Evolutionary conservation across 2,329 filamentous ascomycete species (phyloP), one percentile per base, ranked within the genome.

Genomic region (Alternaria incomplexa): DNA sequence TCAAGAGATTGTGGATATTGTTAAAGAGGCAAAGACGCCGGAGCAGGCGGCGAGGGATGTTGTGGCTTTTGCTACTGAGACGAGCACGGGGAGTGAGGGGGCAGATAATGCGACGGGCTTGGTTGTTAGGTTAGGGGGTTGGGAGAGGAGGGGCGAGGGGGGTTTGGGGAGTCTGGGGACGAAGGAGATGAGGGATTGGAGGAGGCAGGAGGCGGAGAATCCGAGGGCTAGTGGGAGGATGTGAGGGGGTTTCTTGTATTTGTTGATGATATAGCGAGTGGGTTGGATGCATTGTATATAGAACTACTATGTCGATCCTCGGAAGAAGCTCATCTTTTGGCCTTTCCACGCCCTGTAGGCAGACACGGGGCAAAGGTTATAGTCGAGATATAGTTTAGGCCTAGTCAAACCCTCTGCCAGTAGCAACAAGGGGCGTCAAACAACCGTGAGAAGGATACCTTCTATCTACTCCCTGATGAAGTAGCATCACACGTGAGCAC

Each of bases 1-100:
- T 76, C 95, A 98, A 81, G 96, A 99, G 81, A 93, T 98, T 65
- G 94, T 97, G 28, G 96, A 99, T 77, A 89, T 98, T 30, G 86
- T 98, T 73, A 98, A 98, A 80, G 96, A 99, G 81, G 92, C 93
- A 6, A 90, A 86, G 75, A 98, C 95, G 0, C 96, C 96, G 0
- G 95, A 97, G 70, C 89, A 97, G 77, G 96, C 90, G 4, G 89
- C 93, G 1, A 86, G 86, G 62, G 89, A 90, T 64, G 88, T 99
- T 8, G 93, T 97, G 26, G 88, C 88, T 59, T 97, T 96, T 79
- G 93, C 95, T 1, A 96, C 92, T 0, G 96, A 98, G 81, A 91
- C 97, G 5, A 84, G 85, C 84, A 73, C 77, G 4, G 85, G 88
- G 50, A 72, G 65, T 46, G 71, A 73, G 17, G 71, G 71, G 3